Conservation (phyloP, 2,329 filamentous ascomycete genomes). For the Hymenoscyphus albidus region DNA sequence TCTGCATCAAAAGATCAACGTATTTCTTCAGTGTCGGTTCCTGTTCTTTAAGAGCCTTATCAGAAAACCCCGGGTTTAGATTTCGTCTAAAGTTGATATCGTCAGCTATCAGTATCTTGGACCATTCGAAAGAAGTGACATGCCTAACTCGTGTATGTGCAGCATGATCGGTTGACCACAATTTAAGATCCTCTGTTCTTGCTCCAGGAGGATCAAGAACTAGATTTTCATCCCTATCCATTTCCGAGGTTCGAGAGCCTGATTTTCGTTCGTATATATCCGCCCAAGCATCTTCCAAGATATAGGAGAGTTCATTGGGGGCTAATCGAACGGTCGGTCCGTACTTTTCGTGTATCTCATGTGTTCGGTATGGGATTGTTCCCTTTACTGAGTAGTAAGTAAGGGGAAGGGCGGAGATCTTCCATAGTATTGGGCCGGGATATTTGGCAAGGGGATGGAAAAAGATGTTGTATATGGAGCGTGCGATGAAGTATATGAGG, state of each 20-base stretch:
- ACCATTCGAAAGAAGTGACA: neutral
- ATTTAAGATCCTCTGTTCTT: neutral
- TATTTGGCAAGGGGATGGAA: slow-evolving; percentile 35
- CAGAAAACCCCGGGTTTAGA: slow-evolving; percentile 33
- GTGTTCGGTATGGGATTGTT: slow-evolving; percentile 2
- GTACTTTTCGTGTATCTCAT: slow-evolving; percentile 15
- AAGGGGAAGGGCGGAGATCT: slow-evolving; percentile 14
- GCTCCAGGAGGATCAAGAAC: neutral
- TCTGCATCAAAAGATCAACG: slow-evolving; percentile 16
- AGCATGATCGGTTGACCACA: slow-evolving; percentile 6
- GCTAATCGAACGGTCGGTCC: slow-evolving; percentile 22
- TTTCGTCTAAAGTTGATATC: slow-evolving; percentile 30
- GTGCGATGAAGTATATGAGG: neutral
- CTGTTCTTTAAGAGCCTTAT: slow-evolving; percentile 33
- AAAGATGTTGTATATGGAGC: slow-evolving; percentile 14
- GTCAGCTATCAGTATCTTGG: neutral
- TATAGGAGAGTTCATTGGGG: slow-evolving; percentile 34
- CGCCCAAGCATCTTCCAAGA: slow-evolving; percentile 27
- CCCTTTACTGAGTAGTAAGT: slow-evolving; percentile 10
- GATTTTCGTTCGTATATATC: slow-evolving; percentile 14
- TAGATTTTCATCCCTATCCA: slow-evolving; percentile 17
- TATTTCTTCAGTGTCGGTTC: slow-evolving; percentile 25
- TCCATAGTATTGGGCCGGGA: slow-evolving; percentile 30
- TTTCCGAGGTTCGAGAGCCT: neutral
- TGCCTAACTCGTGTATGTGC: slow-evolving; percentile 17